These are phyloP conservation scores for Mortierella sp. DNA, from an alignment of 371 early-diverging fungal genomes.

Conservation along the genomic window DNA sequence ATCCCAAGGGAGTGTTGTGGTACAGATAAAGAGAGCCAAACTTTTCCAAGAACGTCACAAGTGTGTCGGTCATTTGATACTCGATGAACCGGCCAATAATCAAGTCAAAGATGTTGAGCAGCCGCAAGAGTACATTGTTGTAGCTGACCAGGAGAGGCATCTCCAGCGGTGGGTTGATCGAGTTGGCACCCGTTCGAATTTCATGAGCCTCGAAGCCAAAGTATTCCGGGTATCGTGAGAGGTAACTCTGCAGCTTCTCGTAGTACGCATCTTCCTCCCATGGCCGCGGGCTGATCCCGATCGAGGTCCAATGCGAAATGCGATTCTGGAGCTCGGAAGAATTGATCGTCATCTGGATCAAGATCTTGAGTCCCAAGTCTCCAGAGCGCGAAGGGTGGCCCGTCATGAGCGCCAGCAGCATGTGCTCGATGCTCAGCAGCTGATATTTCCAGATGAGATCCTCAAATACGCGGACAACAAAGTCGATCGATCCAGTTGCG, in stretches of 20 bases:
- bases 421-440: constrained; percentile 78
- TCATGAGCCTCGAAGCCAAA: constrained; percentile 79
- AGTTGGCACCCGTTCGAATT: constrained; percentile 41
- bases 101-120: constrained; percentile 74
- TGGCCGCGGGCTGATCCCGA: constrained; percentile 73
- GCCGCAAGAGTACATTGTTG: constrained; percentile 75
- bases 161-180: constrained; percentile 65
- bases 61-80: constrained; percentile 67
- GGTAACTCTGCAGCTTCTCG: constrained; percentile 72
- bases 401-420: constrained; percentile 74
- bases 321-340: constrained; percentile 71
- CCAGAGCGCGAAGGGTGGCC: constrained; percentile 67
- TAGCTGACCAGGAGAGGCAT: constrained; percentile 77
- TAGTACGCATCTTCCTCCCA: constrained; percentile 81
- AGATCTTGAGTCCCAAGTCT: constrained; percentile 59
- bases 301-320: constrained; percentile 72
- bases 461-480: constrained; percentile 64
- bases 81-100: constrained; percentile 78
- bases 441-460: constrained; percentile 80
- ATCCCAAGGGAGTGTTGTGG: constrained; percentile 76
- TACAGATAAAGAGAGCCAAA: constrained; percentile 76
- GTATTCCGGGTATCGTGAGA: constrained; percentile 78
- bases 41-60: constrained; percentile 71
- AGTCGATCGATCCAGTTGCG: constrained; percentile 45
- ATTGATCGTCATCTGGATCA: constrained; percentile 71